A percentile compares a stretch with the other conserved stretches of the same genome.
These are phyloP conservation scores for Sporothrix schenckii DNA, from an alignment of 2,329 filamentous ascomycete species.

Conservation along the genomic window DNA sequence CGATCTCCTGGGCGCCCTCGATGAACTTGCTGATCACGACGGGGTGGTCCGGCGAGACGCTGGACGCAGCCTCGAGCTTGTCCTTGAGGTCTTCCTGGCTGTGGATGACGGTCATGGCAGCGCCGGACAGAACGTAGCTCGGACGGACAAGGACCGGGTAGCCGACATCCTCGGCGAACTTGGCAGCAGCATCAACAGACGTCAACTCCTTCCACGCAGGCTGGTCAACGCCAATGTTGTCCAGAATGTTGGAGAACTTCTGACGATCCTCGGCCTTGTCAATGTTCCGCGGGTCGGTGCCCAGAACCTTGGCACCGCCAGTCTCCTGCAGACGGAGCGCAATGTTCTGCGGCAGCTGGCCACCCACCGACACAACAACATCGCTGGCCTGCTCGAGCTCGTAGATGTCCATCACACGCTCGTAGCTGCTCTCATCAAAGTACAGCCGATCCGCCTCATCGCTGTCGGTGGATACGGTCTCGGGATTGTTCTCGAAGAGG, in stretches of 20 bases:
- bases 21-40: conserved; percentile 99
- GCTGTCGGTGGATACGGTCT: conserved; percentile 81
- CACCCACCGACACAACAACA: conserved; percentile 93
- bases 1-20: conserved; percentile 93
- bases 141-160: conserved; percentile 96
- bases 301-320: conserved; percentile 86
- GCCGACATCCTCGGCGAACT: conserved; percentile 79
- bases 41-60: conserved; percentile 92
- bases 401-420: conserved; percentile 98
- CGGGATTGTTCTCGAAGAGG: conserved; percentile 61
- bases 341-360: conserved; percentile 96
- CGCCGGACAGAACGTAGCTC: conserved; percentile 93
- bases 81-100: conserved; percentile 88
- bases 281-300: conserved; percentile 90
- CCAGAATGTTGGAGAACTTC: conserved; percentile 96
- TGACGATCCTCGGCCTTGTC: conserved; percentile 98
- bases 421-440: conserved; percentile 95
- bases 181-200: conserved; percentile 82
- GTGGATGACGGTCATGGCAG: conserved; percentile 96
- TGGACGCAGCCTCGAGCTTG: conserved; percentile 87
- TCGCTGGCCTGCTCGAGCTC: conserved; percentile 84
- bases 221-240: conserved; percentile 95
- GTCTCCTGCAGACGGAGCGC: conserved; percentile 90
- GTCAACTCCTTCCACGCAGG: conserved; percentile 97
- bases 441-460: conserved; percentile 90